Base-by-base conservation (phyloP, 2,329 filamentous ascomycete genomes). In the Canariomyces notabilis region DNA sequence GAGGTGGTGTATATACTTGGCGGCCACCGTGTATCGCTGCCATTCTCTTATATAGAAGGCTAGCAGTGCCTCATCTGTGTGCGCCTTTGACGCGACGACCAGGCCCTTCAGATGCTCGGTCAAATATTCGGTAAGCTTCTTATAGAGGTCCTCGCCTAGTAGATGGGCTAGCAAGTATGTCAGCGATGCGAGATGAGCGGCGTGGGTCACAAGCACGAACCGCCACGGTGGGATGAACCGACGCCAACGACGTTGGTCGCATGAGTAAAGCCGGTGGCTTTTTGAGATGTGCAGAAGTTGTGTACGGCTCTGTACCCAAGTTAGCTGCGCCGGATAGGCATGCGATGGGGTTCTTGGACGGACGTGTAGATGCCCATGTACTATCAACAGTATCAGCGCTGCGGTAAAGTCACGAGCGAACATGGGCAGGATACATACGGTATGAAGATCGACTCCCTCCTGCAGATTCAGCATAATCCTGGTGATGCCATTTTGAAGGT, bases 261-360 rank as follows among this genome's bases (percentile, higher is more conserved):
- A 62, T 64, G 59, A 12, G 68, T 69, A 42, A 79, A 74, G n/a
- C 80, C 78, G 36, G 90, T 82, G 1, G 89, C 89, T 66, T 97
- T 97, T 67, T 97, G 93, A 19, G 93, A 95, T 46, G 93, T 98
- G 67, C 93, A 98, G 68, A 98, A 98, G 72, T 98, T 96, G 72
- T 98, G 93, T 40, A 98, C 93, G 51, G 90, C 89, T 77, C 90
- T 64, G 45, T 40, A 41, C 40, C 37, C 37, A 32, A 16, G 61
- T 79, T 56, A 79, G 69, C 44, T 47, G 23, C 8, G 31, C 3
- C 34, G 12, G 12, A 16, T 14, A 11, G 6, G 19, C 4, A 21
- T 16, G 42, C 33, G 31, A 35, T 12, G 31, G 3, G n/a, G 8
- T 35, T 16, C 18, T 37, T 32, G 9, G 36, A 66, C 70, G 57